Evolutionary conservation across 805 yeast genomes (phyloP), one percentile per base, ranked within the genome.

Genomic region (Jamesozyma rosinii): DNA sequence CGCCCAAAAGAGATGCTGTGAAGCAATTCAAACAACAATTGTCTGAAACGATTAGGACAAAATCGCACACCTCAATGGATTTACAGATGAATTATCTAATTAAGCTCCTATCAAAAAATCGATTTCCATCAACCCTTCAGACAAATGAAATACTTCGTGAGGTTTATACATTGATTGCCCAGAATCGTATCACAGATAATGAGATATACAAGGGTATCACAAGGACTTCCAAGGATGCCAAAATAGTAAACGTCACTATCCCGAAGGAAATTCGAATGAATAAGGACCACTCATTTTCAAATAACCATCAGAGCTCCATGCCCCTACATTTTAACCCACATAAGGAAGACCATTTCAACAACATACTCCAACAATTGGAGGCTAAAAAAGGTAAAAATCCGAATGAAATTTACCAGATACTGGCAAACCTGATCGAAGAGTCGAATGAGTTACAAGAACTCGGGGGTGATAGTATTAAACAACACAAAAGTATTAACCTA

Each of bases 391-490:
- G 19, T 8, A 19, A 13, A 13, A 18, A 45, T 14, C 17, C 41
- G 6, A 45, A 45, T 37, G 48, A 48, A 22, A 19, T 48, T 14
- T 41, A 48, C 24, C 51, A 45, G 29, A 22, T 48, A 2, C 21
- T 48, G 9, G 34, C 40, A 18, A 45, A 45, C 17, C 36, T 48
- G 10, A 27, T 45, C 3, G 49, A 48, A 38, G 48, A 45, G 24
- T 38, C 45, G 3, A 30, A 38, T n/a, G 50, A 44, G 37, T 10
- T 21, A 4, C 35, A 38, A 27, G 38, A 21, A 11, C 34, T 35
- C 17, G 22, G 15, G 19, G 9, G 37, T 5, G n/a, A 5, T 9
- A 15, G 18, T 3, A 3, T 4, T 17, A 40, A 32, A n/a, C 33
- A 15, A 18, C 17, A 18, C 17, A 37, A 42, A 21, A 33, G 42